These are phyloP conservation scores for Coemansia sp. DNA, from an alignment of 192 early-diverging fungal species.

Conservation along the genomic window DNA sequence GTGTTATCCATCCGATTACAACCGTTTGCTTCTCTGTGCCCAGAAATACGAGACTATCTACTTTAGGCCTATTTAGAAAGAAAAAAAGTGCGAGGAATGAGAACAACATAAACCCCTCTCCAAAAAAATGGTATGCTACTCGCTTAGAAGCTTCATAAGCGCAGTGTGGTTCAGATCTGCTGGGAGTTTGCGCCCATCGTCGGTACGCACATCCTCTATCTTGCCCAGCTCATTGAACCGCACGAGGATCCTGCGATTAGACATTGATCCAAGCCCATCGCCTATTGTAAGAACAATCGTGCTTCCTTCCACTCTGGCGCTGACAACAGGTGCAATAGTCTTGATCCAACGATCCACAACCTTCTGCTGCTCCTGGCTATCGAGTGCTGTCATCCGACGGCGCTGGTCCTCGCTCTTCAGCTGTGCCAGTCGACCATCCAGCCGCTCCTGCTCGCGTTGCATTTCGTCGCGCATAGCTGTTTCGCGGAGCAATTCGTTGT, in stretches of 20 bases:
- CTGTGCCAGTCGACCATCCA: constrained; percentile 34
- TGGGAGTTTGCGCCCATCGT: constrained; percentile 47
- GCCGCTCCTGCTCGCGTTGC: constrained; percentile 38
- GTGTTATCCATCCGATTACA: neutral
- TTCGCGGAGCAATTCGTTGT: constrained; percentile 54
- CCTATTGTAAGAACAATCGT: constrained; percentile 48
- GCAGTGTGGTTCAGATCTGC: constrained; percentile 35
- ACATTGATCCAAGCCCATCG: constrained; percentile 48
- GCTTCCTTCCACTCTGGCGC: constrained; percentile 46
- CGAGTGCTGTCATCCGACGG: constrained; percentile 34
- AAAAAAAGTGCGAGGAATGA: neutral
- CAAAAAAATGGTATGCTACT: constrained; percentile 6
- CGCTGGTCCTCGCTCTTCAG: constrained; percentile 51
- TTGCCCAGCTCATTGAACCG: constrained; percentile 43
- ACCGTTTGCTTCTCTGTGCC: neutral
- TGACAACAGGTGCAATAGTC: constrained; percentile 44
- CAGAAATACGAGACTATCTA: neutral
- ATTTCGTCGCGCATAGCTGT: constrained; percentile 42
- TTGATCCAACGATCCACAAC: constrained; percentile 46
- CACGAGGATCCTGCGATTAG: constrained; percentile 44
- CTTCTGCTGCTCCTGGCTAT: constrained; percentile 54
- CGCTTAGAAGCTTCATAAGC: constrained; percentile 45
- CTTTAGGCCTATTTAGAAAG: neutral
- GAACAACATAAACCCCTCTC: neutral
- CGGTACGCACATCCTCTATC: constrained; percentile 35